Evolutionary conservation across 1,284 basidiomycete species (phyloP).

Genomic region (Naganishia sp.): DNA sequence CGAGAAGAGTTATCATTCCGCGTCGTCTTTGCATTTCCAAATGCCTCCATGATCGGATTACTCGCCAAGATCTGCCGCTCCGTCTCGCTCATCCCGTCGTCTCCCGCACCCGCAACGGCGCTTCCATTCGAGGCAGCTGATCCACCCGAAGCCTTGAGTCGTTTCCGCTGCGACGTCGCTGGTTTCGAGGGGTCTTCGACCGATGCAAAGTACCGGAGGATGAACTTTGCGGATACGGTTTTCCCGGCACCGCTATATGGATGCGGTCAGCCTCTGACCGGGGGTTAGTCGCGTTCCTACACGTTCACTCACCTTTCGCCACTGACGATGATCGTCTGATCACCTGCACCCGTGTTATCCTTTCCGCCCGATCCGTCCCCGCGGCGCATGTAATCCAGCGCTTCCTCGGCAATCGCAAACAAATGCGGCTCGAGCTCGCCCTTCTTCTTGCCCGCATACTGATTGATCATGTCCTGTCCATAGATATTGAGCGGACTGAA

Average conservation of each 20-base stretch:
- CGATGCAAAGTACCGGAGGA: slow-evolving; percentile 98
- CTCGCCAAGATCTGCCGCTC: slow-evolving; percentile 97
- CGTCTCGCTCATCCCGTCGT: slow-evolving; percentile 76
- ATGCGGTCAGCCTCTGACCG: not conserved
- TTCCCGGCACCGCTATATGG: slow-evolving; percentile 87
- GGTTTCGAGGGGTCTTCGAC: slow-evolving; percentile 76
- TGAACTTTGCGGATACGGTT: slow-evolving; percentile 99
- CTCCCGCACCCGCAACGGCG: slow-evolving; percentile 40
- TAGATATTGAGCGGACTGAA: slow-evolving; percentile 93
- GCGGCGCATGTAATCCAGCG: slow-evolving; percentile 87
- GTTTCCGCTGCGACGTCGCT: slow-evolving; percentile 36
- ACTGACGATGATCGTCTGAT: slow-evolving; percentile 98
- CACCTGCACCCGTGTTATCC: slow-evolving; percentile 65
- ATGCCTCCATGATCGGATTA: slow-evolving; percentile 98
- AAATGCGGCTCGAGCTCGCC: slow-evolving; percentile 97
- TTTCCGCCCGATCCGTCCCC: slow-evolving; percentile 59
- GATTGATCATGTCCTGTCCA: slow-evolving; percentile 94
- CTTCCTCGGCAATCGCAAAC: slow-evolving; percentile 97
- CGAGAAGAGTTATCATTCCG: slow-evolving; percentile 98
- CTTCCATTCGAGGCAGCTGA: slow-evolving; percentile 7
- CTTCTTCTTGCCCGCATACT: slow-evolving; percentile 87
- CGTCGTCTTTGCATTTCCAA: slow-evolving; percentile 99
- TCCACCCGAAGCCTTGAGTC: slow-evolving; percentile 31
- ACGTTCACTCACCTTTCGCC: slow-evolving; percentile 78
- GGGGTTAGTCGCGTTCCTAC: slow-evolving; percentile 26